Evolutionary conservation across 2,329 filamentous ascomycete species (phyloP), one percentile per base, ranked within the genome.

Genomic region (Domatiomyces catenatus): DNA sequence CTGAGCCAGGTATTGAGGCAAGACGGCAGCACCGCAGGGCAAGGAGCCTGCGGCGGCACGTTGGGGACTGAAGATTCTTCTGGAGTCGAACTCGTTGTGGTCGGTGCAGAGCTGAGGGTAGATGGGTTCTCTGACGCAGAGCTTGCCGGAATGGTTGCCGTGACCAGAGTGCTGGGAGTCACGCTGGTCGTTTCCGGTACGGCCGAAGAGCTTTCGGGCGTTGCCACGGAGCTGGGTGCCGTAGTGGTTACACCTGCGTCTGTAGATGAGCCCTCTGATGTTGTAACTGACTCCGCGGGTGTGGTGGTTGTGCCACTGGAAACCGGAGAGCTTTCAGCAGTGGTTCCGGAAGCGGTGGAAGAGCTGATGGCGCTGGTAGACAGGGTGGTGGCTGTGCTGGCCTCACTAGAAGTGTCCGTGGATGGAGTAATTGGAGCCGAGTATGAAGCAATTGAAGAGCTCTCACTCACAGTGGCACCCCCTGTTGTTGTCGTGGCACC

Each of bases 1-100:
- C 79, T 77, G 62, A 94, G 70, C 86, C 87, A 95, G 62, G 88
- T 93, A 77, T 90, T 92, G 70, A 96, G 72, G 74, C 90, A 96
- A 64, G 80, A 80, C 56, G 90, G 89, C 47, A 95, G 82, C 46
- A 89, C 77, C 22, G 73, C 69, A 52, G 88, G 87, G 69, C 80
- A 71, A 26, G 61, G 60, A 22, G 64, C 63, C 2, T 62, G 56
- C 36, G 43, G 56, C 36, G 43, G 43, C 8, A 49, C 10, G 8
- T 46, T 44, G 24, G 17, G 49, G 24, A 50, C 49, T 43, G 44
- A 36, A 42, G 48, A 18, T 42, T 58, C 54, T 10, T 49, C 26
- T 3, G 57, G 49, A n/a, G 55, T 45, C 4, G 52, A 44, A 17
- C 54, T 47, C 36, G 51, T 47, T 28, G 51, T 57, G 5, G 80